These are phyloP conservation scores for Mycena indigotica DNA, from an alignment of 768 basidiomycete genomes.

Conservation along the genomic window DNA sequence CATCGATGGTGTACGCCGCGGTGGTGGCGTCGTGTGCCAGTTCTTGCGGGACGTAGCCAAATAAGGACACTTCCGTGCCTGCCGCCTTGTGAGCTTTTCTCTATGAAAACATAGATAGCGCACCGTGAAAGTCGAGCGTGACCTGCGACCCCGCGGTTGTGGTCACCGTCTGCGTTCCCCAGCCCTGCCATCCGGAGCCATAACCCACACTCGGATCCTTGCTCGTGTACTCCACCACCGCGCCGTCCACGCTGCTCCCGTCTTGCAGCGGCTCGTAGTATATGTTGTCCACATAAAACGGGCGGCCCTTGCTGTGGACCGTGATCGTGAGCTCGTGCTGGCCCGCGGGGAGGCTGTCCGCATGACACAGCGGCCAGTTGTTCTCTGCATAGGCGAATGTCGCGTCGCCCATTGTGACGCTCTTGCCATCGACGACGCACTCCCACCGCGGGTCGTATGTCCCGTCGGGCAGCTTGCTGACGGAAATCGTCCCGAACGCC, in stretches of 20 bases:
- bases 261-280: not conserved
- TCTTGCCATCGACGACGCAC: not conserved
- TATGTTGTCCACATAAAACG: not conserved
- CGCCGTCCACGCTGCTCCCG: not conserved
- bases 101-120: not conserved
- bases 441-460: not conserved
- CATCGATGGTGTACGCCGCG: constrained; percentile 31
- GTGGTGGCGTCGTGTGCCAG: constrained; percentile 15
- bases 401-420: not conserved
- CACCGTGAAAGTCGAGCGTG: constrained; percentile 28
- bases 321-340: not conserved
- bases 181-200: constrained; percentile 21
- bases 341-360: not conserved
- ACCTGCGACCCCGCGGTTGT: constrained; percentile 19
- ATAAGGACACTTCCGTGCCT: constrained; percentile 31
- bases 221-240: not conserved
- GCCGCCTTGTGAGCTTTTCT: not conserved
- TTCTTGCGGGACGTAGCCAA: constrained; percentile 25
- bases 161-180: constrained; percentile 22
- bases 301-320: not conserved
- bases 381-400: not conserved
- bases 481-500: not conserved
- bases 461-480: not conserved
- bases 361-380: not conserved
- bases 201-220: constrained; percentile 7